A percentile compares a stretch with the other conserved stretches of the same genome.
Conservation (phyloP, 2,329 filamentous ascomycete species). For the Aureobasidium sp. region DNA sequence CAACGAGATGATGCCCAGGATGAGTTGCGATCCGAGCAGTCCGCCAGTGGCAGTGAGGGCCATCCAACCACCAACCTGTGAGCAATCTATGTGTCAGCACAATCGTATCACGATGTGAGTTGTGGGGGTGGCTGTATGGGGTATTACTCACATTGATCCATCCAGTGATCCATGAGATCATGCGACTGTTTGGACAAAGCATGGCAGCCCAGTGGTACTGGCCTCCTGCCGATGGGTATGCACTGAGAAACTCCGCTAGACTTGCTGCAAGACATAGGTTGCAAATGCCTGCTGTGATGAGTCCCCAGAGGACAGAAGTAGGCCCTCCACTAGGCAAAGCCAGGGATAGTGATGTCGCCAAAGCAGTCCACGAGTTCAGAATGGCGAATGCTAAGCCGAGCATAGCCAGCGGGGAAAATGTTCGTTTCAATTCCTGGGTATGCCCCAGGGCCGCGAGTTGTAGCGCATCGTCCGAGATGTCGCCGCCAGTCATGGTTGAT, state of each 20-base stretch:
- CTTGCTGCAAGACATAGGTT: constrained; percentile 63
- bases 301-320: constrained; percentile 65
- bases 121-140: background rate
- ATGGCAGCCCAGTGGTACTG: constrained; percentile 65
- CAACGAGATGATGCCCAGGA: constrained; percentile 58
- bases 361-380: constrained; percentile 56
- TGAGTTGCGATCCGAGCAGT: constrained; percentile 59
- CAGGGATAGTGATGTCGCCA: constrained; percentile 51
- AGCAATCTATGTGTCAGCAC: constrained; percentile 1
- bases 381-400: constrained; percentile 57
- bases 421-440: constrained; percentile 50
- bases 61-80: constrained; percentile 58
- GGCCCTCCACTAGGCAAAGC: constrained; percentile 65
- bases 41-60: constrained; percentile 61
- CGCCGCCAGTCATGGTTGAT: constrained; percentile 11
- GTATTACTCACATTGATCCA: constrained; percentile 51
- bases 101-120: background rate
- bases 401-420: constrained; percentile 54
- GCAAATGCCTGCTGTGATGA: constrained; percentile 52
- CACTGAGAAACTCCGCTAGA: constrained; percentile 59
- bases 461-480: constrained; percentile 40
- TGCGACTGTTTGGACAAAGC: constrained; percentile 53
- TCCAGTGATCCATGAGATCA: constrained; percentile 62
- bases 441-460: constrained; percentile 49
- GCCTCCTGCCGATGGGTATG: constrained; percentile 40